Evolutionary conservation across 2,329 filamentous ascomycete genomes (phyloP).

Genomic region (Penicillium olsonii): DNA sequence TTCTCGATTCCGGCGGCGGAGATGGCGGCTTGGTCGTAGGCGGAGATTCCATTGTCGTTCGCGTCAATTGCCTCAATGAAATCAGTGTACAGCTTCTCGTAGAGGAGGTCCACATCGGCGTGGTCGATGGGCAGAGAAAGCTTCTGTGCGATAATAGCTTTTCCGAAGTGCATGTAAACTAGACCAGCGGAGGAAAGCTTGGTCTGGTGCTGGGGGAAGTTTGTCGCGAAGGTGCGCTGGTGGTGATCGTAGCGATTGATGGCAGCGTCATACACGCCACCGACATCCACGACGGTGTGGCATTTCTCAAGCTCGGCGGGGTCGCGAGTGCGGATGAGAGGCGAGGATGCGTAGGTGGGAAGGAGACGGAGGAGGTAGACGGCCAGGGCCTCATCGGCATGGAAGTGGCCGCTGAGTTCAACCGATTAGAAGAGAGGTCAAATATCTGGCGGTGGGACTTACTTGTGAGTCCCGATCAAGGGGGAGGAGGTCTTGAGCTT

Average conservation of each 20-base stretch:
- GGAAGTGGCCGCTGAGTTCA: conserved; percentile 78
- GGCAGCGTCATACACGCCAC: conserved; percentile 81
- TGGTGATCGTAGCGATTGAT: conserved; percentile 91
- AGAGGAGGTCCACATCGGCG: conserved; percentile 72
- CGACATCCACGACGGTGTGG: conserved; percentile 97
- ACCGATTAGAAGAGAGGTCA: conserved; percentile 8
- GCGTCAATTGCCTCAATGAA: conserved; percentile 97
- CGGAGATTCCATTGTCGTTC: conserved; percentile 92
- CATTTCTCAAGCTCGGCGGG: conserved; percentile 74
- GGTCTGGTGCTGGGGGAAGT: conserved; percentile 79
- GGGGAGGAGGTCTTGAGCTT: conserved; percentile 75
- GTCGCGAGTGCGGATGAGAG: conserved; percentile 85
- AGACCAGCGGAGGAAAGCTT: conserved; percentile 93
- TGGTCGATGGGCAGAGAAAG: conserved; percentile 62
- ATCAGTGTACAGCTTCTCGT: conserved; percentile 85
- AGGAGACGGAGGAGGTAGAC: conserved; percentile 93
- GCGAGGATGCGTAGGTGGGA: conserved; percentile 72
- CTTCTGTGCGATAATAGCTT: conserved; percentile 72
- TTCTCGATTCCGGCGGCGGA: conserved; percentile 73
- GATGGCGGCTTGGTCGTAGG: conserved; percentile 72
- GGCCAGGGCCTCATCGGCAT: conserved; percentile 95
- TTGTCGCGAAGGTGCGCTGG: conserved; percentile 84
- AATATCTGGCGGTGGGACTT: conserved; percentile 16
- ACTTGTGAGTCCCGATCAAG: conserved; percentile 89
- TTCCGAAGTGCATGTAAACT: conserved; percentile 94